Evolutionary conservation across 2,329 filamentous ascomycete species (phyloP).

Genomic region (Fusarium solani-melongenae): DNA sequence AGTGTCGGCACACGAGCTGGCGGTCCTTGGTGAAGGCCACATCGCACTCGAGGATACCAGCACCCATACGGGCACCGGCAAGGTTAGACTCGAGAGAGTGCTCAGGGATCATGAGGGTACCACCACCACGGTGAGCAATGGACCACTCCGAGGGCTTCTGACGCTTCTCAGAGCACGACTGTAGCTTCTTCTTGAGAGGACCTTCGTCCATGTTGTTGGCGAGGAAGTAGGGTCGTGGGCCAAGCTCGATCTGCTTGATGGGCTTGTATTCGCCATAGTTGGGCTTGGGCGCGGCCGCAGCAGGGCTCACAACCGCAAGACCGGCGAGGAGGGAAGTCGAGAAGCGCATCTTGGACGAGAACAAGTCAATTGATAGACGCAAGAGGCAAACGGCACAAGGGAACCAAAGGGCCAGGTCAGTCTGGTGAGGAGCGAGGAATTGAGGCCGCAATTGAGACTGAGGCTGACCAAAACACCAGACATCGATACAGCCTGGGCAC

Average conservation of each 20-base stretch:
- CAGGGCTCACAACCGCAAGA: constrained; percentile 44
- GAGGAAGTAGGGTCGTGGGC: constrained; percentile 73
- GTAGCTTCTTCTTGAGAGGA: constrained; percentile 68
- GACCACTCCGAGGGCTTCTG: constrained; percentile 65
- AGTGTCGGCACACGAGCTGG: constrained; percentile 75
- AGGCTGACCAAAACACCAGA: constrained; percentile 19
- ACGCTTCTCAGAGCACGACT: constrained; percentile 66
- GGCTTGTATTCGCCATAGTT: constrained; percentile 41
- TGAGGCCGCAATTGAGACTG: constrained; percentile 19
- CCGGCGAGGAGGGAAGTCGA: constrained; percentile 44
- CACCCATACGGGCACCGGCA: constrained; percentile 74
- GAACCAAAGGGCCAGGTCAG: constrained; percentile 1
- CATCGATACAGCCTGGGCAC: constrained; percentile 6
- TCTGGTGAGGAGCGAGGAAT: constrained; percentile 6
- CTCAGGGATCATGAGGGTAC: constrained; percentile 72
- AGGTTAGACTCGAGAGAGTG: constrained; percentile 69
- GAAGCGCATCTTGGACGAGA: constrained; percentile 46
- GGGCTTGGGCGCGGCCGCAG: constrained; percentile 42
- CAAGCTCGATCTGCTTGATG: constrained; percentile 65
- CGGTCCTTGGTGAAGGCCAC: constrained; percentile 74
- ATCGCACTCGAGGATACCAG: constrained; percentile 75
- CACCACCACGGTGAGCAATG: constrained; percentile 72
- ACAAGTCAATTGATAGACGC: constrained; percentile 14
- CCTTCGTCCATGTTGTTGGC: constrained; percentile 71
- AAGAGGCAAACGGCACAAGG: neutral